A percentile compares a stretch with the other conserved stretches of the same genome.
Evolutionary conservation across 306 rosid species (phyloP).

Genomic region (Rubus parviflorus): DNA sequence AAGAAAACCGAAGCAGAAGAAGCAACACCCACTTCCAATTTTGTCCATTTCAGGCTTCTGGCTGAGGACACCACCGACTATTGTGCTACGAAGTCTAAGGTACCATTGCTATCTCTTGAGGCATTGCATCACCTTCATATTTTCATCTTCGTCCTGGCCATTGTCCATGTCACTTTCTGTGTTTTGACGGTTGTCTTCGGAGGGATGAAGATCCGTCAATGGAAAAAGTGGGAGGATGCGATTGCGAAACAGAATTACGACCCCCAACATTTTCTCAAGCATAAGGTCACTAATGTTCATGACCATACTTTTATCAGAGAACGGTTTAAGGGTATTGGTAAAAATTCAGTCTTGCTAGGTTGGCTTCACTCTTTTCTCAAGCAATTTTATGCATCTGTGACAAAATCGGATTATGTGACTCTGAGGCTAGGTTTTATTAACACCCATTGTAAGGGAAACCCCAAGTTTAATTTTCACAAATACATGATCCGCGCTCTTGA

Average conservation of each 20-base stretch:
- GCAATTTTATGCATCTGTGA: constrained; percentile 90
- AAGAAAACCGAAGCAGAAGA: too few species aligned
- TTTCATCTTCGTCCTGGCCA: constrained; percentile 75
- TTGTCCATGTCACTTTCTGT: constrained; percentile 74
- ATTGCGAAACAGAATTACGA: constrained; percentile 55
- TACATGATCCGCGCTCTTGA: constrained; percentile 86
- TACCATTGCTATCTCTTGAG: constrained; percentile 59
- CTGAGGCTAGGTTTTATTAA: constrained; percentile 76
- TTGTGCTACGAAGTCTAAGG: constrained; percentile 41
- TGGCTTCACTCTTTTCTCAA: constrained; percentile 76
- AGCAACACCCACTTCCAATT: constrained; percentile 24
- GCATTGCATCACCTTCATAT: constrained; percentile 80
- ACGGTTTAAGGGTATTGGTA: constrained; percentile 72
- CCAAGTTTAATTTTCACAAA: constrained; percentile 72
- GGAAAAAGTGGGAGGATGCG: constrained; percentile 86
- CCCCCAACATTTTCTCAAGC: constrained; percentile 32
- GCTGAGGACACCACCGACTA: constrained; percentile 8
- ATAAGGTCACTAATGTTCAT: constrained; percentile 51
- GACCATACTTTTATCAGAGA: constrained; percentile 74
- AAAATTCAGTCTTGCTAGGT: constrained; percentile 56
- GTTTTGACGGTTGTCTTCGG: constrained; percentile 79
- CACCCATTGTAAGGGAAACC: constrained; percentile 73
- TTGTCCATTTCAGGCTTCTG: constrained; percentile 10
- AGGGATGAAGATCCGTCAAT: constrained; percentile 74
- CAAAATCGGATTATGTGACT: constrained; percentile 75